Base-by-base conservation (phyloP, 305 asterid genomes). In the Fraxinus dipetala region DNA sequence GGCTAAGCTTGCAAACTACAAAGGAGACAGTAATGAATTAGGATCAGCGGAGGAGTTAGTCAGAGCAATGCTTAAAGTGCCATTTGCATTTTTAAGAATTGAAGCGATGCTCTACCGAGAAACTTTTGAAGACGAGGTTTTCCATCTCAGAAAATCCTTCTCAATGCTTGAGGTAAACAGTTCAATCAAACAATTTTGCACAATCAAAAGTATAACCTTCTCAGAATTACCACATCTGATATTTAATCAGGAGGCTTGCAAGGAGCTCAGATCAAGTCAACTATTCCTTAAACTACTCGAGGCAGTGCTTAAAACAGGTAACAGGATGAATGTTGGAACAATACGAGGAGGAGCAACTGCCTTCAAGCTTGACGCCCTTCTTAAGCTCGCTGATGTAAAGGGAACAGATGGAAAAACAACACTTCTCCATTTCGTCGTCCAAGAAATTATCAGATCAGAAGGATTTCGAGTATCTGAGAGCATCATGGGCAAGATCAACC, bases 291-390 rank as follows among this genome's bases (percentile, higher is more conserved):
- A 95, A 79, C 89, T 95, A 77, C 95, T 95, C 9, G 97, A 95
- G 78, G 98, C 99, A 0, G 99, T 93, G 73, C 91, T 95, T 5
- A 94, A 95, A 79, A 95, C 98, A 3, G 98, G 99, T 65, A 95
- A 95, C 90, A 85, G 98, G 45, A 95, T 95, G 99, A 95, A 95
- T 43, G 83, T 94, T 0, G 99, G 99, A 4, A 94, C 99, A 0
- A 92, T 88, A 81, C 79, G 98, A 80, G 99, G 99, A 82, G 99
- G 96, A 14, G 99, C 99, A 3, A 90, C 83, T 24, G 98, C 99
- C 1, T 94, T 96, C 93, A 96, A 93, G 88, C 98, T 94, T 0
- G 98, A 96, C 20, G 89, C 99, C 40, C 93, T 96, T 83, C 97
- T 94, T 51, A 96, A 96, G 86, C 97, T 96, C 0, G 89, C 98